phyloP scores from a whole-genome alignment of 73 alveolate species.

The Paramecium pentaurelia region DNA sequence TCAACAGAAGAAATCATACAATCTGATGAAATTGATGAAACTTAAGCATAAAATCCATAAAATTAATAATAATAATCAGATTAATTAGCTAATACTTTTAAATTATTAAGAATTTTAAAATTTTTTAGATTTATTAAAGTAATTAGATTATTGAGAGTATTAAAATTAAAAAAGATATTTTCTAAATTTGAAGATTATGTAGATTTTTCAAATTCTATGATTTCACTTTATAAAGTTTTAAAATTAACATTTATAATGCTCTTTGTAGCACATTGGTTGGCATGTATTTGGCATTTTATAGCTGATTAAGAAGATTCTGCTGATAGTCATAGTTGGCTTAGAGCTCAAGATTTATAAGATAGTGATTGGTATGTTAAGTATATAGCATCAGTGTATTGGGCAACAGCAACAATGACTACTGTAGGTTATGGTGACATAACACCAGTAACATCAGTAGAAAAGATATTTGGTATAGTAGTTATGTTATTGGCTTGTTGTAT shows the following conservation, averaged over 20 bases:
- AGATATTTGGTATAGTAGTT: conserved; percentile 68
- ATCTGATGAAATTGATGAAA: not conserved
- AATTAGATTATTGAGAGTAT: conserved; percentile 67
- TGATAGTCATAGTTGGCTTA: conserved; percentile 60
- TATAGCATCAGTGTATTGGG: conserved; percentile 76
- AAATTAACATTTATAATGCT: conserved; percentile 41
- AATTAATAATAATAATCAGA: not conserved
- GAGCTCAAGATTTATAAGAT: not conserved
- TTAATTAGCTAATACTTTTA: conserved; percentile 49
- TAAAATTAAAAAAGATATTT: conserved; percentile 74
- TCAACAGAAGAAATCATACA: not conserved
- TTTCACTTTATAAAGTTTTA: not conserved
- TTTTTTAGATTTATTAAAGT: conserved; percentile 72
- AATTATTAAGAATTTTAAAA: conserved; percentile 64
- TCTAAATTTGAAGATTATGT: conserved; percentile 72
- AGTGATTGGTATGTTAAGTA: conserved; percentile 48
- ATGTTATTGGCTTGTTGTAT: conserved; percentile 84
- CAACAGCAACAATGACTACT: conserved; percentile 84
- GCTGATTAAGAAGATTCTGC: conserved; percentile 45
- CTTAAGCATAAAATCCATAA: not conserved
- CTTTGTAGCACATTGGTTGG: conserved; percentile 70
- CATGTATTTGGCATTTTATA: conserved; percentile 66
- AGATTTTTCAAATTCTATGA: conserved; percentile 56
- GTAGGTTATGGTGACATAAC: conserved; percentile 90
- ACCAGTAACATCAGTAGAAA: conserved; percentile 76